A percentile compares a stretch with the other conserved stretches of the same genome.
Conservation (phyloP, 805 yeast species). For the Maudiozyma turicensis region DNA sequence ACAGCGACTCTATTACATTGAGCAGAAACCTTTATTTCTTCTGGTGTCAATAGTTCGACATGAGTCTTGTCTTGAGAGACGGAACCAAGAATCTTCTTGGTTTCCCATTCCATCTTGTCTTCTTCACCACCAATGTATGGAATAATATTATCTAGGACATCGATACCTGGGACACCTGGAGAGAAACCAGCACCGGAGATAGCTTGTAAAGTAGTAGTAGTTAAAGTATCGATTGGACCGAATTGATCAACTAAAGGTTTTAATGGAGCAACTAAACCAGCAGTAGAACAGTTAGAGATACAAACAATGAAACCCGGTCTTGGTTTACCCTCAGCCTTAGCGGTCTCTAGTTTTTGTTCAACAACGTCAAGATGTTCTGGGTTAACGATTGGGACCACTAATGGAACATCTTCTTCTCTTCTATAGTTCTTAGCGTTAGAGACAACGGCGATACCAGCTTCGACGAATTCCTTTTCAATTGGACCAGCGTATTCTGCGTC, state of each 20-base stretch:
- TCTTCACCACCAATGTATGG: slow-evolving; percentile 96
- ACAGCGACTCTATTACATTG: slow-evolving; percentile 97
- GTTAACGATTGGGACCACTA: slow-evolving; percentile 91
- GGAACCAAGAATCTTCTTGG: slow-evolving; percentile 81
- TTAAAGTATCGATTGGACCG: slow-evolving; percentile 82
- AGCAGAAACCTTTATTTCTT: slow-evolving; percentile 80
- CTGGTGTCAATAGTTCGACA: slow-evolving; percentile 49
- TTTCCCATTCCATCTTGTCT: slow-evolving; percentile 97
- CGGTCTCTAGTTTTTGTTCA: slow-evolving; percentile 44
- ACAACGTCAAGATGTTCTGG: slow-evolving; percentile 78
- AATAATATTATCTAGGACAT: slow-evolving; percentile 85
- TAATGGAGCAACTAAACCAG: slow-evolving; percentile 93
- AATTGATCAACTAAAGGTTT: slow-evolving; percentile 84
- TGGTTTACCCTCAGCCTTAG: slow-evolving; percentile 44
- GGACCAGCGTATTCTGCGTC: slow-evolving; percentile 92
- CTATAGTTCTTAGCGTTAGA: slow-evolving; percentile 97
- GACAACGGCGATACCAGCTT: slow-evolving; percentile 71
- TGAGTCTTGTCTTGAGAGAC: slow-evolving; percentile 43
- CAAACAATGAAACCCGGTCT: slow-evolving; percentile 82
- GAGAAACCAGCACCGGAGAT: slow-evolving; percentile 97
- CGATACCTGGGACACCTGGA: slow-evolving; percentile 95
- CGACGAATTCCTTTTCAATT: slow-evolving; percentile 76
- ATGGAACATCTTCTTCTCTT: slow-evolving; percentile 77
- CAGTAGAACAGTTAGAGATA: slow-evolving; percentile 97
- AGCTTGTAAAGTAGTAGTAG: slow-evolving; percentile 92